phyloP scores from a whole-genome alignment of 2,329 filamentous ascomycete species.

The Alternaria gansuensis region DNA sequence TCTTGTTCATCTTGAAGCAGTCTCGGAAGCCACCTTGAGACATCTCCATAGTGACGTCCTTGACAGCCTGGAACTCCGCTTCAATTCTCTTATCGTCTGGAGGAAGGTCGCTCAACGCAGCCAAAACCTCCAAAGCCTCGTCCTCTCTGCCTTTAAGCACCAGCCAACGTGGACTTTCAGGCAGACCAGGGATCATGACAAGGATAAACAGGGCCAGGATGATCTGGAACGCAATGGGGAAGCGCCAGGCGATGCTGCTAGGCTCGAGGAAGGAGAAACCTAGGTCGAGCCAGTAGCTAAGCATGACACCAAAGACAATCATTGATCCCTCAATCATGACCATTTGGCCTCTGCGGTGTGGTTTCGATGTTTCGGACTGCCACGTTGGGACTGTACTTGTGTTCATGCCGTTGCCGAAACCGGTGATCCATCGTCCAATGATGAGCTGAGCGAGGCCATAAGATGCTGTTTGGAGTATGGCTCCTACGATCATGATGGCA shows the following conservation, averaged over 20 bases:
- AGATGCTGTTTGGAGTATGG: conserved; percentile 65
- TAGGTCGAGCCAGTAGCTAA: conserved; percentile 56
- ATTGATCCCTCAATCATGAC: conserved; percentile 60
- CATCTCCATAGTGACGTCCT: conserved; percentile 52
- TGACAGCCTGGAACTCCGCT: conserved; percentile 49
- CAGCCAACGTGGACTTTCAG: conserved; percentile 60
- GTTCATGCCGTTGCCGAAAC: conserved; percentile 54
- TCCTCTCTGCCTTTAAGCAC: conserved; percentile 63
- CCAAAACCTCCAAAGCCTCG: conserved; percentile 50
- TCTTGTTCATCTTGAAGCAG: conserved; percentile 65
- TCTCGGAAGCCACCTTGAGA: conserved; percentile 62
- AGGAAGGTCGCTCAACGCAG: conserved; percentile 51
- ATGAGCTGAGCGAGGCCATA: conserved; percentile 59
- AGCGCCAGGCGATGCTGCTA: conserved; percentile 52
- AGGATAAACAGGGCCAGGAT: conserved; percentile 66
- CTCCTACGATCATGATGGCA: conserved; percentile 66
- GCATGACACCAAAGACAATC: conserved; percentile 57
- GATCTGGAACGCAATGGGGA: conserved; percentile 66
- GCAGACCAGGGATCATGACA: conserved; percentile 56
- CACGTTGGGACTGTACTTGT: conserved; percentile 55
- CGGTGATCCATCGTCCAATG: conserved; percentile 61
- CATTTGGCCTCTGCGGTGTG: conserved; percentile 57
- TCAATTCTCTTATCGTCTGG: conserved; percentile 52
- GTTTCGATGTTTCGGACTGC: conserved; percentile 59
- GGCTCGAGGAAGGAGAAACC: conserved; percentile 62